Evolutionary conservation across 1,284 basidiomycete genomes (phyloP).

Genomic region (Waitea zeae): DNA sequence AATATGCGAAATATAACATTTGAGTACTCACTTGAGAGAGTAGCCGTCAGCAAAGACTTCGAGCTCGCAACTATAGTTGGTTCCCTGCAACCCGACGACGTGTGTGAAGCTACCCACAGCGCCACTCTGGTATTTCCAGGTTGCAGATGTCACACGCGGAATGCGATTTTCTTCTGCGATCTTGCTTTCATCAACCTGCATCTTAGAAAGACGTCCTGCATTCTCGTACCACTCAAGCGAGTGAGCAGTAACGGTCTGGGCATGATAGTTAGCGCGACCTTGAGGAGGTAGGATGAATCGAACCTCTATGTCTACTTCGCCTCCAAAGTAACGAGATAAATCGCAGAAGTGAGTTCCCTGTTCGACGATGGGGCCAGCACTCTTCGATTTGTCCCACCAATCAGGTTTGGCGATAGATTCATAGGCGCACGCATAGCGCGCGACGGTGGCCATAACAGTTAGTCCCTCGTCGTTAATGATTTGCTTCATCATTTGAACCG

Average conservation of each 20-base stretch:
- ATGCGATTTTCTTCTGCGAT: conserved; percentile 69
- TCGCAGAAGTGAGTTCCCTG: conserved; percentile 91
- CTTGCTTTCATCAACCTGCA: conserved; percentile 64
- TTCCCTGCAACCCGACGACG: conserved; percentile 76
- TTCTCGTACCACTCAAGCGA: conserved; percentile 86
- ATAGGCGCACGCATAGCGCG: conserved; percentile 91
- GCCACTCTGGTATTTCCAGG: conserved; percentile 86
- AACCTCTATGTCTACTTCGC: conserved; percentile 73
- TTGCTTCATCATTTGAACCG: conserved; percentile 95
- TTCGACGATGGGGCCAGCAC: conserved; percentile 85
- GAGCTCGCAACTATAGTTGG: conserved; percentile 83
- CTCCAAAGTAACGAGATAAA: conserved; percentile 93
- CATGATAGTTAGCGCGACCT: too few relatives aligned
- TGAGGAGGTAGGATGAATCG: too few relatives aligned
- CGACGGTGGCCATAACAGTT: conserved; percentile 94
- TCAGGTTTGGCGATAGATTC: conserved; percentile 79
- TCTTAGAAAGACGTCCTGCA: conserved; percentile 73
- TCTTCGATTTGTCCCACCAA: conserved; percentile 96
- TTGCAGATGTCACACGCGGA: conserved; percentile 64
- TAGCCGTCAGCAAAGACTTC: conserved; percentile 88
- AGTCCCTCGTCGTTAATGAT: conserved; percentile 92
- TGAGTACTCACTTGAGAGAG: conserved; percentile 40
- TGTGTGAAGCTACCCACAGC: conserved; percentile 86
- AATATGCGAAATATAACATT: conserved; percentile 2
- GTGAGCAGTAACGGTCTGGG: conserved; percentile 56